phyloP scores from a whole-genome alignment of 1,139 yeast genomes.

The Protomyces gravidus region DNA sequence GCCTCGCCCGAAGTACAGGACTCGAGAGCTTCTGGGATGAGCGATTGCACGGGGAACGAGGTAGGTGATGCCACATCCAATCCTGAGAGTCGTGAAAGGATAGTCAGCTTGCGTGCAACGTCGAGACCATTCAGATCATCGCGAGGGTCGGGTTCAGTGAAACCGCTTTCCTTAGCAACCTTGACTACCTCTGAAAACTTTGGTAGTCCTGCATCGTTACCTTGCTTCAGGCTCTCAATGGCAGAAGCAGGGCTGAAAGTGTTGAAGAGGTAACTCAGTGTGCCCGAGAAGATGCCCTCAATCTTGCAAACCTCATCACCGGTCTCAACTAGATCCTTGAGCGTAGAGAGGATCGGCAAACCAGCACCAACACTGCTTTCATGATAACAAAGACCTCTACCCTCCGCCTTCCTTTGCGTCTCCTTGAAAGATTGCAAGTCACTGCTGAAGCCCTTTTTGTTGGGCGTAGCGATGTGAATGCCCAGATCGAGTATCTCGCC shows the following conservation, averaged over 20 bases:
- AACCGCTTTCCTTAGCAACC: constrained; percentile 84
- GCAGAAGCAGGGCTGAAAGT: constrained; percentile 65
- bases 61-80: constrained; percentile 81
- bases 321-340: constrained; percentile 79
- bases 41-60: constrained; percentile 90
- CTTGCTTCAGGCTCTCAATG: constrained; percentile 42
- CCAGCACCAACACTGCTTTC: constrained; percentile 99
- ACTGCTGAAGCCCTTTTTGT: constrained; percentile 94
- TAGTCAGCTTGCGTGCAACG: constrained; percentile 96
- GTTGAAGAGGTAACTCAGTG: constrained; percentile 92
- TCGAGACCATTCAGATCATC: constrained; percentile 97
- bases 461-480: constrained; percentile 93
- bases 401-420: constrained; percentile 47
- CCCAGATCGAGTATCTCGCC: constrained; percentile 70
- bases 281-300: constrained; percentile 96
- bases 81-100: constrained; percentile 88
- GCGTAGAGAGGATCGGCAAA: constrained; percentile 82
- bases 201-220: constrained; percentile 23
- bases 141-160: constrained; percentile 99
- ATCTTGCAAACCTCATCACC: constrained; percentile 88
- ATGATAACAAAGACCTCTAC: constrained; percentile 70
- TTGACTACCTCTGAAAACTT: constrained; percentile 86
- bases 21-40: constrained; percentile 84
- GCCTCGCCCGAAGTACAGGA: constrained; percentile 46
- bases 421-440: constrained; percentile 69